Evolutionary conservation across 2,329 filamentous ascomycete species (phyloP), one percentile per base, ranked within the genome.

Genomic region (Leptographium radiaticola): DNA sequence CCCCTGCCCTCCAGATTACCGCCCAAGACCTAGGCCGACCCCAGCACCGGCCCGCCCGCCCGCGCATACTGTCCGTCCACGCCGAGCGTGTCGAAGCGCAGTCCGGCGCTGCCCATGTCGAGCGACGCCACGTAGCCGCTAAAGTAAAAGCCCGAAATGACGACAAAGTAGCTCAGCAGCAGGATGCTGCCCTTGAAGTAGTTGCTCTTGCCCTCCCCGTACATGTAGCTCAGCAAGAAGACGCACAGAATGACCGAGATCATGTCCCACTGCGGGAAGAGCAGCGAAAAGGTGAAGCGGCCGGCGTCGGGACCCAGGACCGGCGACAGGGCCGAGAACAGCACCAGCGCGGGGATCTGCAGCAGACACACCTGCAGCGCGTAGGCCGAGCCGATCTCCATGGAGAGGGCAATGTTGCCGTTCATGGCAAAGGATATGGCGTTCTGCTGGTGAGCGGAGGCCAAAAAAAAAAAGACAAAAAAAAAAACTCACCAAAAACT

Each of bases 361-460:
- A 98, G 76, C 33, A 98, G 76, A 65, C 91, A 96, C 50, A 98
- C 93, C 69, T 98, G 93, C 45, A 98, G 75, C 2, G 93, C 93
- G 65, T 98, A 98, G 2, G 91, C 91, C 0, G 90, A 96, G 60
- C 93, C 93, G 61, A 98, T 98, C 66, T 98, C 93, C 93, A 98
- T 98, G 40, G 89, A 96, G 18, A 98, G 74, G 0, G 93, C 93
- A 68, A 98, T 97, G 68, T 98, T 98, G 56, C 93, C 93, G 65
- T 98, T 97, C 91, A 98, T 98, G 53, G 93, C 93, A 67, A 98
- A 98, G 0, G 90, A 96, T 56, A 98, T 98, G 66, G 91, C 93
- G 69, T 98, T 98, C 83, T 89, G 25, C 5, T 25, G 25, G n/a
- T n/a, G n/a, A n/a, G n/a, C n/a, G n/a, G n/a, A 25, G 25, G 25